Evolutionary conservation across 495 filamentous ascomycete species (phyloP).

Genomic region (Aspergillus diversus): DNA sequence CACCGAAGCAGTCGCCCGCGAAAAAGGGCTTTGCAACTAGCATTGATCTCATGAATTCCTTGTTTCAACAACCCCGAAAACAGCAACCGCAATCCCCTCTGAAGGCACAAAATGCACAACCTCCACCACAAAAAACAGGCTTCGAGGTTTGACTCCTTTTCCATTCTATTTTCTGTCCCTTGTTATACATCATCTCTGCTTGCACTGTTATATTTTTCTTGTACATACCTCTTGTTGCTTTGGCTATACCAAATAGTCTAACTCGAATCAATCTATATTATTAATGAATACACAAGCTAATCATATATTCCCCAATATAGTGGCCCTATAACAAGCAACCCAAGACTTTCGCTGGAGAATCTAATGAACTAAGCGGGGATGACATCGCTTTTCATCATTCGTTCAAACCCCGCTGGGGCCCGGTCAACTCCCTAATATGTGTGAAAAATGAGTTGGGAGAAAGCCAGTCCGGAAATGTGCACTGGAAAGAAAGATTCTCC

Average conservation of each 20-base stretch:
- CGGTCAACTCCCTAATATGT: constrained; percentile 72
- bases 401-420: constrained; percentile 80
- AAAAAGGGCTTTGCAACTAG: constrained; percentile 70
- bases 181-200: constrained; percentile 26
- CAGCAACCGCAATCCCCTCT: constrained; percentile 38
- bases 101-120: constrained; percentile 50
- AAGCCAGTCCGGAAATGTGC: constrained; percentile 25
- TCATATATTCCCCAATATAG: constrained; percentile 59
- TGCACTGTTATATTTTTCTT: constrained; percentile 24
- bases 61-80: constrained; percentile 63
- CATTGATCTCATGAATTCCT: constrained; percentile 90
- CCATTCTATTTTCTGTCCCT: constrained; percentile 32
- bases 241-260: constrained; percentile 19
- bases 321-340: constrained; percentile 82
- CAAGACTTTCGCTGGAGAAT: constrained; percentile 62
- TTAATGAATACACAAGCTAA: constrained; percentile 37
- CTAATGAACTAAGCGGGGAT: constrained; percentile 56
- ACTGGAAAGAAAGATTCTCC: constrained; percentile 41
- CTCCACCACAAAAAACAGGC: constrained; percentile 45
- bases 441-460: constrained; percentile 40
- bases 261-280: background rate
- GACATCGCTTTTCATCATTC: constrained; percentile 65
- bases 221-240: constrained; percentile 22
- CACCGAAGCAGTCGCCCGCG: constrained; percentile 33
- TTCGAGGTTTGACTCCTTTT: constrained; percentile 72